Conservation (phyloP, 2,329 filamentous ascomycete species). For the Emmonsiellopsis sp. region DNA sequence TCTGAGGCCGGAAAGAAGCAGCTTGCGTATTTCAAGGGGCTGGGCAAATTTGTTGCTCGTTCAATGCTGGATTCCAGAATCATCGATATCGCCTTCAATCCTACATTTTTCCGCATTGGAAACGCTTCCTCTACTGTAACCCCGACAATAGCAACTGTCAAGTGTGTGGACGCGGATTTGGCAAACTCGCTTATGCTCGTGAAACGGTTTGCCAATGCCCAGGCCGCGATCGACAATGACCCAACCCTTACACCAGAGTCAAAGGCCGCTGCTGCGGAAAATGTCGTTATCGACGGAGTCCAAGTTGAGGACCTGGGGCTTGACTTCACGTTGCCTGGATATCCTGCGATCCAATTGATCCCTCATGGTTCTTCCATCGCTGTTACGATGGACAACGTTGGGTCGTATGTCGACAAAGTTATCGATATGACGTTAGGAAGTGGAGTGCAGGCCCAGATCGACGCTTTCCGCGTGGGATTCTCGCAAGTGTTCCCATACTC, state of each 20-base stretch:
- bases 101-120: slow-evolving; percentile 92
- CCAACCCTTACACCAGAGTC: slow-evolving; percentile 54
- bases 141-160: slow-evolving; percentile 81
- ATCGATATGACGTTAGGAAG: slow-evolving; percentile 85
- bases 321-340: slow-evolving; percentile 91
- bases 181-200: slow-evolving; percentile 78
- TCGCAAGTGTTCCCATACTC: slow-evolving; percentile 95
- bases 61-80: slow-evolving; percentile 98
- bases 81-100: slow-evolving; percentile 94
- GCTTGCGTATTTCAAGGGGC: slow-evolving; percentile 78
- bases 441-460: slow-evolving; percentile 79
- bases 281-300: slow-evolving; percentile 66
- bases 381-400: slow-evolving; percentile 88
- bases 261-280: slow-evolving; percentile 60
- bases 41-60: slow-evolving; percentile 93
- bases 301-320: slow-evolving; percentile 78
- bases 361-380: slow-evolving; percentile 63
- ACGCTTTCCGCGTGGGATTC: slow-evolving; percentile 85
- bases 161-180: slow-evolving; percentile 76
- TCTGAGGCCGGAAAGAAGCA: slow-evolving; percentile 79
- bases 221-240: slow-evolving; percentile 73
- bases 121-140: slow-evolving; percentile 58
- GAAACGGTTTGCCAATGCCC: slow-evolving; percentile 75
- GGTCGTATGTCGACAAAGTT: slow-evolving; percentile 75
- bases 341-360: slow-evolving; percentile 74